A percentile compares a stretch with the other conserved stretches of the same genome.
Evolutionary conservation across 1,284 basidiomycete species (phyloP).

Genomic region (Gomphus sp.): DNA sequence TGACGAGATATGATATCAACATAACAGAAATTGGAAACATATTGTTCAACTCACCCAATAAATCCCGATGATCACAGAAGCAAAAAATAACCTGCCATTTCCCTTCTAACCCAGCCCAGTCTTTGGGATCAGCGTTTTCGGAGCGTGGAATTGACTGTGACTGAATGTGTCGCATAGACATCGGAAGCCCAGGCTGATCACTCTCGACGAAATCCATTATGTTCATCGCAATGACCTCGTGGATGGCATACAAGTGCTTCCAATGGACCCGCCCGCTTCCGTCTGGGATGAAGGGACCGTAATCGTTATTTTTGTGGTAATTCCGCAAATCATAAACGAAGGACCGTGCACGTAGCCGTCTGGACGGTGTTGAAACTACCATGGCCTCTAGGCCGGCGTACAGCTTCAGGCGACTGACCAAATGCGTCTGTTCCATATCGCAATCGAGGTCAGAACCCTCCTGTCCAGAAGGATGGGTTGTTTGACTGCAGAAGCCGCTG

Average conservation of each 20-base stretch:
- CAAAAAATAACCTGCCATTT: constrained; percentile 53
- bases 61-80: constrained; percentile 57
- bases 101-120: constrained; percentile 60
- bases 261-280: constrained; percentile 44
- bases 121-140: constrained; percentile 16
- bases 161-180: not conserved
- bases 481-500: constrained; percentile 35
- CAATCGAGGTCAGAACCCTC: constrained; percentile 25
- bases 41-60: constrained; percentile 38
- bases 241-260: constrained; percentile 50
- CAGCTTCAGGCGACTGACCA: constrained; percentile 49
- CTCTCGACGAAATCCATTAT: constrained; percentile 30
- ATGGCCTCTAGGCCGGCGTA: constrained; percentile 29
- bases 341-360: constrained; percentile 34
- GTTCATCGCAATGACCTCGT: constrained; percentile 45
- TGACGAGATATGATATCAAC: constrained; percentile 22
- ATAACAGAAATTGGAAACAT: not conserved
- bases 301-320: constrained; percentile 39
- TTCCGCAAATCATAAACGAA: constrained; percentile 53
- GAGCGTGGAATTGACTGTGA: not conserved
- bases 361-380: constrained; percentile 14
- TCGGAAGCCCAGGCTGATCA: constrained; percentile 22
- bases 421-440: constrained; percentile 35
- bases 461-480: constrained; percentile 8
- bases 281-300: constrained; percentile 45